Conservation (phyloP, 2,329 filamentous ascomycete genomes). For the Botrytis pseudocinerea region DNA sequence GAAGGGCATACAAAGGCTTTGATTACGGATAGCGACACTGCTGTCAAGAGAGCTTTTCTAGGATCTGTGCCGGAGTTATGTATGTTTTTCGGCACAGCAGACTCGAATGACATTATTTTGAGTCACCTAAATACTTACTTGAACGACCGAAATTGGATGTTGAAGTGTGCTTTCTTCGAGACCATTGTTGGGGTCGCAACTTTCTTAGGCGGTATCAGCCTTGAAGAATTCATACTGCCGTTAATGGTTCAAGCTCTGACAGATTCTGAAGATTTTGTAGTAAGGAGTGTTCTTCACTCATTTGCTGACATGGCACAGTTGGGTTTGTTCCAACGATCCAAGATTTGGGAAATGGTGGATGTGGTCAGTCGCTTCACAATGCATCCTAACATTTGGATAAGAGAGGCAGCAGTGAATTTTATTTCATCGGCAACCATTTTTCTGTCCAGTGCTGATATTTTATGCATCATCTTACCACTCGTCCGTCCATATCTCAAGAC, state of each 20-base stretch:
- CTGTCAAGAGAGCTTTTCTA: constrained; percentile 87
- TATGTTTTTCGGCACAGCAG: constrained; percentile 89
- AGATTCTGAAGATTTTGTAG: constrained; percentile 90
- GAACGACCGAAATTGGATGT: constrained; percentile 93
- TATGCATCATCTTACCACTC: constrained; percentile 80
- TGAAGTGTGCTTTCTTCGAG: constrained; percentile 96
- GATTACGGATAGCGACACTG: constrained; percentile 80
- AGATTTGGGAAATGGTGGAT: constrained; percentile 84
- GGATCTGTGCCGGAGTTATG: constrained; percentile 90
- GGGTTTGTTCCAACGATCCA: constrained; percentile 80
- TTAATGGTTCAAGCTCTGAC: constrained; percentile 94
- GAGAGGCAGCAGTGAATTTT: constrained; percentile 85
- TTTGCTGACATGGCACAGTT: constrained; percentile 85
- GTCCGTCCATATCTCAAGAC: constrained; percentile 81
- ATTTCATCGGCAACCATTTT: constrained; percentile 74
- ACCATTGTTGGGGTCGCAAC: constrained; percentile 90
- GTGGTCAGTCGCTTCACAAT: constrained; percentile 82
- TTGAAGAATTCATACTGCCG: constrained; percentile 94
- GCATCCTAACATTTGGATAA: constrained; percentile 94
- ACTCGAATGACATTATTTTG: constrained; percentile 92
- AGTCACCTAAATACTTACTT: constrained; percentile 96
- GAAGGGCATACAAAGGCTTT: constrained; percentile 87
- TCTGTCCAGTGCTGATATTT: constrained; percentile 75
- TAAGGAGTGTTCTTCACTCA: constrained; percentile 86
- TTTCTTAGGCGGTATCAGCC: constrained; percentile 82